These are phyloP conservation scores for Aspergillus awamori DNA, from an alignment of 2,329 filamentous ascomycete genomes.

Conservation along the genomic window DNA sequence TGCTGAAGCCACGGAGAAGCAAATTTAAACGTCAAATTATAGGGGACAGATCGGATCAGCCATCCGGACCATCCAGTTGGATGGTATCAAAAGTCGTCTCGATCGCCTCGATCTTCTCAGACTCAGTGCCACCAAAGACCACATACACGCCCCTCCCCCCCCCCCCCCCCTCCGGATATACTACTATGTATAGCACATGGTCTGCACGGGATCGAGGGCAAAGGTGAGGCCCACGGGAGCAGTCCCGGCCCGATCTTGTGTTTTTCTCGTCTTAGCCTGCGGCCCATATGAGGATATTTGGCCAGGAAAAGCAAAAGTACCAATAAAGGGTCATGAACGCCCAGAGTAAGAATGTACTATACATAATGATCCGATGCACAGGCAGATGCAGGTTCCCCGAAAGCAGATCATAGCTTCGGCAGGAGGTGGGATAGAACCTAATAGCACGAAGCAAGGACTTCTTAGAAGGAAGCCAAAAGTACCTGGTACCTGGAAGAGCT, in stretches of 20 bases:
- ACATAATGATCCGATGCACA: slow-evolving; percentile 28
- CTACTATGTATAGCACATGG: slow-evolving; percentile 11
- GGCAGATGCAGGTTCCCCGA: slow-evolving; percentile 18
- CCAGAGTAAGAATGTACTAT: slow-evolving; percentile 15
- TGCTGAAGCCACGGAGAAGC: slow-evolving; percentile 5
- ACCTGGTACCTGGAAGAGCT: slow-evolving; percentile 22
- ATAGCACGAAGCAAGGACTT: slow-evolving; percentile 40
- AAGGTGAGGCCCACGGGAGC: not conserved
- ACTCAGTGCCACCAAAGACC: not conserved
- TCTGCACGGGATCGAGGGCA: not conserved
- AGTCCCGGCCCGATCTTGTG: not conserved
- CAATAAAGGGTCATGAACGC: slow-evolving; percentile 8
- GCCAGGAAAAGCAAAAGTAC: slow-evolving; percentile 20
- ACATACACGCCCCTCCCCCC: too few species aligned
- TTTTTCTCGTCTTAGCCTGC: not conserved
- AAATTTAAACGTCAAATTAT: slow-evolving; percentile 6
- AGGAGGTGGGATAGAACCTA: slow-evolving; percentile 21
- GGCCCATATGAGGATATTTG: not conserved
- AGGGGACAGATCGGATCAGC: slow-evolving; percentile 7
- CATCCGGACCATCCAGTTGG: slow-evolving; percentile 1
- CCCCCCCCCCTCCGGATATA: not conserved
- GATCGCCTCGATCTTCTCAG: slow-evolving; percentile 6
- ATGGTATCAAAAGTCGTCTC: not conserved
- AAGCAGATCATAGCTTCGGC: slow-evolving; percentile 25
- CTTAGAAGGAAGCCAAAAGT: slow-evolving; percentile 13